Evolutionary conservation across 371 early-diverging fungal genomes (phyloP).

Genomic region (Circinella umbellata): DNA sequence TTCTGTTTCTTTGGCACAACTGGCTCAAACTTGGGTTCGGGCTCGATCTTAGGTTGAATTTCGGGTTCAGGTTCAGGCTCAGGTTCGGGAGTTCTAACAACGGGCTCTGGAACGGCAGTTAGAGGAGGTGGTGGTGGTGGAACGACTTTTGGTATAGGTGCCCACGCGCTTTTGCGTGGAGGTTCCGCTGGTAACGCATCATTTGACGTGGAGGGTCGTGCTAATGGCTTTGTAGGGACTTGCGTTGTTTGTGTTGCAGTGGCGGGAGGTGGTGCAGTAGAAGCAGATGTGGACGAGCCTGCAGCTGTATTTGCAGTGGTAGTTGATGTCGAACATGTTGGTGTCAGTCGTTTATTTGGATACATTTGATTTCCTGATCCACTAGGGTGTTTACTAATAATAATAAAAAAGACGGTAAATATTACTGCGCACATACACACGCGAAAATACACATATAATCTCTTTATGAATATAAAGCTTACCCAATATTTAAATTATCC

Average conservation of each 20-base stretch:
- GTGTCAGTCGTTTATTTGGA: constrained; percentile 39
- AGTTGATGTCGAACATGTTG: constrained; percentile 17
- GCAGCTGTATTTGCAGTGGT: constrained; percentile 1
- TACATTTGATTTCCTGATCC: constrained; percentile 18
- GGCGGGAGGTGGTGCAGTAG: not conserved
- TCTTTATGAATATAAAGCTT: constrained; percentile 18
- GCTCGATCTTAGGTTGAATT: constrained; percentile 2
- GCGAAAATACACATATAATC: too few relatives aligned
- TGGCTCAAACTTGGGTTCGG: not conserved
- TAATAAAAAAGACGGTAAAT: not conserved
- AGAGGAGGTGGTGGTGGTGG: constrained; percentile 32
- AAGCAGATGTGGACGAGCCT: not conserved
- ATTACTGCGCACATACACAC: too few relatives aligned
- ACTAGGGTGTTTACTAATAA: constrained; percentile 30
- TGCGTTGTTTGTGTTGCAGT: constrained; percentile 4
- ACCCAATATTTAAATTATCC: constrained; percentile 66
- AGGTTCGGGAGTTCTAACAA: constrained; percentile 1
- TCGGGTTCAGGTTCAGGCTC: constrained; percentile 7
- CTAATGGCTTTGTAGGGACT: constrained; percentile 2
- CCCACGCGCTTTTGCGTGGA: constrained; percentile 32
- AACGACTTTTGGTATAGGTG: constrained; percentile 46
- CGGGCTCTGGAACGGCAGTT: constrained; percentile 11
- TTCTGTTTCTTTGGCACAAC: not conserved
- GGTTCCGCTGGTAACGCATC: not conserved
- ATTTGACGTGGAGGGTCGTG: constrained; percentile 15